Evolutionary conservation across 208 protist species (phyloP).

Genomic region (Porcisia deanei): DNA sequence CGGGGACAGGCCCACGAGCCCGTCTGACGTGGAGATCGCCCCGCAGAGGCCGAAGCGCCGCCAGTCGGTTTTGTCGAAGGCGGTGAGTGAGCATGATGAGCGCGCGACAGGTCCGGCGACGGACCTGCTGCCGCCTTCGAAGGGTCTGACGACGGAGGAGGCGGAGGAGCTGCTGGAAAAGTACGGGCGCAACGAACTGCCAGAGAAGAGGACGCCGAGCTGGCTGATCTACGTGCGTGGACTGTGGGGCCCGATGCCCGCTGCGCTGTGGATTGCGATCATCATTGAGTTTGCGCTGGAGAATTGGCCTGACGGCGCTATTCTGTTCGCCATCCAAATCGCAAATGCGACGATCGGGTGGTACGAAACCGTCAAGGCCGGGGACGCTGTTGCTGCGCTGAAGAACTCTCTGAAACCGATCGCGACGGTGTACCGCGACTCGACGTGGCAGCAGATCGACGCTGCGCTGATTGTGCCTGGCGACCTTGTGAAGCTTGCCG

Average conservation of each 20-base stretch:
- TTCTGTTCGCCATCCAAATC: conserved; percentile 86
- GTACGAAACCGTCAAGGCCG: conserved; percentile 93
- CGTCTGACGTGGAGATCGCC: conserved; percentile 28
- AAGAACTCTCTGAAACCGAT: conserved; percentile 86
- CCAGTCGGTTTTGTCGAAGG: conserved; percentile 79
- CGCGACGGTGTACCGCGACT: conserved; percentile 81
- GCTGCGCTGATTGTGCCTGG: conserved; percentile 91
- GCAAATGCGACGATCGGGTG: conserved; percentile 87
- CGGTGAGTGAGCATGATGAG: conserved; percentile 67
- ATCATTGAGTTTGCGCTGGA: conserved; percentile 87
- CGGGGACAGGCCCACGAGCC: conserved; percentile 38
- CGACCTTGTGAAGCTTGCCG: conserved; percentile 91
- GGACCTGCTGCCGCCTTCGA: conserved; percentile 52
- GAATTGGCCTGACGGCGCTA: conserved; percentile 86
- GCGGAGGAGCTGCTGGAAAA: conserved; percentile 64
- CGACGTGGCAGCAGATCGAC: conserved; percentile 80
- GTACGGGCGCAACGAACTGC: conserved; percentile 77
- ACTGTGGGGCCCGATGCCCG: conserved; percentile 88
- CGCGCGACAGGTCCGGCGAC: conserved; percentile 20
- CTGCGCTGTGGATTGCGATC: conserved; percentile 89
- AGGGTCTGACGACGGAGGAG: conserved; percentile 67
- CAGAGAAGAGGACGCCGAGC: conserved; percentile 73
- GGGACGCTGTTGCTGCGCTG: conserved; percentile 92
- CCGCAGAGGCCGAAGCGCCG: conserved; percentile 62
- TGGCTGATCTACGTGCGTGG: conserved; percentile 81